Conservation (phyloP, 371 early-diverging fungal species). For the Mucor sp. region DNA sequence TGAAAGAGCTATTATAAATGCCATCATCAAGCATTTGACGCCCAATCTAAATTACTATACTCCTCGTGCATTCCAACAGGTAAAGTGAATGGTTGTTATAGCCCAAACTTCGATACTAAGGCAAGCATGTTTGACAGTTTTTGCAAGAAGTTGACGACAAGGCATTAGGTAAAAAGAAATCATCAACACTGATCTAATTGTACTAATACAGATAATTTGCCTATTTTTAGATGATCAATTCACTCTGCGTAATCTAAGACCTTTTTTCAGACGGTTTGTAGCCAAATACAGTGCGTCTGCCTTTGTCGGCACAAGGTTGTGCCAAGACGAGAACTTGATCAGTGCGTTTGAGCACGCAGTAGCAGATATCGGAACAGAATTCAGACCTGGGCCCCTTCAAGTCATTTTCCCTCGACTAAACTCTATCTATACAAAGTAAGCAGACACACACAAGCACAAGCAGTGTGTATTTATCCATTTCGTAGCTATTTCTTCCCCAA, state of each 20-base stretch:
- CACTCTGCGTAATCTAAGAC: not conserved
- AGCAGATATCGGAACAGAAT: constrained; percentile 15
- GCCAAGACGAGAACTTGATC: constrained; percentile 7
- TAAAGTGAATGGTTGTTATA: not conserved
- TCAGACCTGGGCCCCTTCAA: constrained; percentile 12
- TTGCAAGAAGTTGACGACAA: not conserved
- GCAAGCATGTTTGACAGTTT: not conserved
- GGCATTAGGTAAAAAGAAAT: not conserved
- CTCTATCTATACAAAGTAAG: constrained; percentile 26
- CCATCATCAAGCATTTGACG: constrained; percentile 25
- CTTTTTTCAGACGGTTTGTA: constrained; percentile 19
- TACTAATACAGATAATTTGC: not conserved
- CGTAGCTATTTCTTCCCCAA: constrained; percentile 4
- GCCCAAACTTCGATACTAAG: not conserved
- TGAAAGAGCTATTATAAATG: not conserved
- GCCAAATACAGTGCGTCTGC: constrained; percentile 21
- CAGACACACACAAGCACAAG: not conserved
- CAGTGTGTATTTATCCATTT: not conserved
- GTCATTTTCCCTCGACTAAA: constrained; percentile 31
- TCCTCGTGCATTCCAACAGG: constrained; percentile 19
- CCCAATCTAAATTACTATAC: constrained; percentile 31
- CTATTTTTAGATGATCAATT: not conserved
- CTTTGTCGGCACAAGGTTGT: constrained; percentile 21
- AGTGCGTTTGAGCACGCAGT: constrained; percentile 14
- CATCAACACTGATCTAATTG: not conserved